These are phyloP conservation scores for Endoconidiophora polonica DNA, from an alignment of 2,329 filamentous ascomycete genomes.

Conservation along the genomic window DNA sequence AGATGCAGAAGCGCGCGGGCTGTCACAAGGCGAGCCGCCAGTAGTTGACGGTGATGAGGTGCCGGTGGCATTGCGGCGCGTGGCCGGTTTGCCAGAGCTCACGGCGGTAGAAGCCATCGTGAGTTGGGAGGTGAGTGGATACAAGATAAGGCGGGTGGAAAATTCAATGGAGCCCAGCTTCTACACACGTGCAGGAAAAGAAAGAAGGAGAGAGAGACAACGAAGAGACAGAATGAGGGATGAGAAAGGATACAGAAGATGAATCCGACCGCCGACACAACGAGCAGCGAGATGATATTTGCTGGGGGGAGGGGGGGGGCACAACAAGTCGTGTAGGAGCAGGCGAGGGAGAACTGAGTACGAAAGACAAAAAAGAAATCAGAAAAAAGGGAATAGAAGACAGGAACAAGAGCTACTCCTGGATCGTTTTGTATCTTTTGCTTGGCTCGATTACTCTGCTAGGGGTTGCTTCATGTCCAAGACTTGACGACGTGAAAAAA, in stretches of 20 bases:
- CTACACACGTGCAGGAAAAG: neutral
- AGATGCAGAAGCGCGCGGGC: constrained; percentile 50
- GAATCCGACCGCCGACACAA: constrained; percentile 1
- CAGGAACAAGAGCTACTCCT: neutral
- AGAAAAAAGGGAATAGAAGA: neutral
- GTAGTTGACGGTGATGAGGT: constrained; percentile 22
- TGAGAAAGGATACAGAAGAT: neutral
- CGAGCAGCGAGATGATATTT: neutral
- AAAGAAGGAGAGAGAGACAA: neutral
- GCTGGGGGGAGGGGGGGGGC: neutral
- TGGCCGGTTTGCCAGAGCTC: constrained; percentile 6
- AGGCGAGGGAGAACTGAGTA: neutral
- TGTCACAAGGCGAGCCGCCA: constrained; percentile 40
- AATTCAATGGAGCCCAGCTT: neutral
- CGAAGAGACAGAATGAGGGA: constrained; percentile 1
- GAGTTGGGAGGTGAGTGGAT: neutral
- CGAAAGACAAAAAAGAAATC: neutral
- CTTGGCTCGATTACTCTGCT: neutral
- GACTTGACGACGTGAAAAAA: too few relatives aligned
- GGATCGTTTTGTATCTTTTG: neutral
- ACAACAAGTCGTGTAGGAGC: neutral
- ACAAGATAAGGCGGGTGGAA: neutral
- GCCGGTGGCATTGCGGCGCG: constrained; percentile 17
- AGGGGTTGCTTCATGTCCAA: too few relatives aligned
- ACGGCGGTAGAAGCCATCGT: constrained; percentile 13